These are phyloP conservation scores for Coemansia sp. DNA, from an alignment of 192 early-diverging fungal species.

Conservation along the genomic window DNA sequence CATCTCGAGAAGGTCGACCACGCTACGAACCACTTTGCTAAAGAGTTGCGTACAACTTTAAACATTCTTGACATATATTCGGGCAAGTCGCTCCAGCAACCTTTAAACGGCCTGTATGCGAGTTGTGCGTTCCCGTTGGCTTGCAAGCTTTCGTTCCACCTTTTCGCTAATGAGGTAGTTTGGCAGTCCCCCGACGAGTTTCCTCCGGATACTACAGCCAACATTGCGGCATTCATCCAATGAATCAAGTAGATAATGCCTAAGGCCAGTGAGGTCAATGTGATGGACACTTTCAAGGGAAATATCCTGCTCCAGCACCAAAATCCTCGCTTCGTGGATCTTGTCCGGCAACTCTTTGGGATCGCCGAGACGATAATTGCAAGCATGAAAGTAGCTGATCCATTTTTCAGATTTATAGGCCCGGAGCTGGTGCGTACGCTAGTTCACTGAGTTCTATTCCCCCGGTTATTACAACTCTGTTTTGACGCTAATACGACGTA, in stretches of 20 bases:
- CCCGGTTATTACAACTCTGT: no score
- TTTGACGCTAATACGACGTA: not conserved
- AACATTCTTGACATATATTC: not conserved
- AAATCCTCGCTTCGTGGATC: not conserved
- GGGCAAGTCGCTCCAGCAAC: not conserved
- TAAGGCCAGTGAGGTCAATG: not conserved
- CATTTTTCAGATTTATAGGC: not conserved
- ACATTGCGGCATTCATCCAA: not conserved
- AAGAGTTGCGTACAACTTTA: not conserved
- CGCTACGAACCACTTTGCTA: not conserved
- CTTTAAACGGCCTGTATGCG: not conserved
- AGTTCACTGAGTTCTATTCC: not conserved
- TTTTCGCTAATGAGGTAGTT: not conserved
- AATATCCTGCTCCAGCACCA: not conserved
- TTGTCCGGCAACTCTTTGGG: not conserved
- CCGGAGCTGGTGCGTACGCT: not conserved
- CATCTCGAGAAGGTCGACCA: not conserved
- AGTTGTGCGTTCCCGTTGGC: not conserved
- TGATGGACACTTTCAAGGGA: no score
- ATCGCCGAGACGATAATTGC: not conserved
- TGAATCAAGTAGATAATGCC: not conserved
- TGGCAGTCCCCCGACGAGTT: not conserved
- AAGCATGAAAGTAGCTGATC: no score
- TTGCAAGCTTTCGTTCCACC: not conserved
- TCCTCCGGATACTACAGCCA: not conserved